Conservation (phyloP, 495 filamentous ascomycete species). For the Tuber aestivum region DNA sequence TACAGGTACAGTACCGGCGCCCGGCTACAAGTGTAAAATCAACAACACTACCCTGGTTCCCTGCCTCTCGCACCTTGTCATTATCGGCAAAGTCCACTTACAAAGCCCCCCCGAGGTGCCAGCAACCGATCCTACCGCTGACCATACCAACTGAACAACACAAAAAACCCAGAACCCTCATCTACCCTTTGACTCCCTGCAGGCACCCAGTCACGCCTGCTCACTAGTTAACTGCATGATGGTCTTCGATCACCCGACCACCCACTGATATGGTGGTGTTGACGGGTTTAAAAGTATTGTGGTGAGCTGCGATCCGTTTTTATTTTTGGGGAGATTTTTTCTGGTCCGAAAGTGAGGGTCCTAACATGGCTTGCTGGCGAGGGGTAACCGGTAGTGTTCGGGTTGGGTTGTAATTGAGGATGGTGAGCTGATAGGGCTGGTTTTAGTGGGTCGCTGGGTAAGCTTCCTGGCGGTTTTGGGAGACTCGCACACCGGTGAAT, state of each 20-base stretch:
- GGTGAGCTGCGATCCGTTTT: neutral
- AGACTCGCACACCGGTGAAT: neutral
- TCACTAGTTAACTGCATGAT: neutral
- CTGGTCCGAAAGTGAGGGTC: neutral
- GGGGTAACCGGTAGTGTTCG: too few relatives aligned
- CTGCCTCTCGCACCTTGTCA: neutral
- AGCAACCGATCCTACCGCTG: neutral
- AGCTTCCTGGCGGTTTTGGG: neutral
- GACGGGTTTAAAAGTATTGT: neutral
- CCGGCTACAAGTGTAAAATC: neutral
- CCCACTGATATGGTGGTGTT: neutral
- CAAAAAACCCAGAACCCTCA: neutral
- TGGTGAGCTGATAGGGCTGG: too few relatives aligned
- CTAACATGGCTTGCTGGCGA: neutral
- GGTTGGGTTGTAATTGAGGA: too few relatives aligned
- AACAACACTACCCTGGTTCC: neutral
- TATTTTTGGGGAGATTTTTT: neutral
- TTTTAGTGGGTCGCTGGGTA: neutral
- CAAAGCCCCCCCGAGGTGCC: neutral
- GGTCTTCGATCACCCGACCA: neutral
- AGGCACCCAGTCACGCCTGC: neutral
- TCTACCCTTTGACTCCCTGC: neutral
- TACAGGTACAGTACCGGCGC: too few relatives aligned
- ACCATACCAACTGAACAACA: neutral
- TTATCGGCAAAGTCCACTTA: neutral